Evolutionary conservation across 2,329 filamentous ascomycete species (phyloP), one percentile per base, ranked within the genome.

Genomic region (Claviceps fusiformis): DNA sequence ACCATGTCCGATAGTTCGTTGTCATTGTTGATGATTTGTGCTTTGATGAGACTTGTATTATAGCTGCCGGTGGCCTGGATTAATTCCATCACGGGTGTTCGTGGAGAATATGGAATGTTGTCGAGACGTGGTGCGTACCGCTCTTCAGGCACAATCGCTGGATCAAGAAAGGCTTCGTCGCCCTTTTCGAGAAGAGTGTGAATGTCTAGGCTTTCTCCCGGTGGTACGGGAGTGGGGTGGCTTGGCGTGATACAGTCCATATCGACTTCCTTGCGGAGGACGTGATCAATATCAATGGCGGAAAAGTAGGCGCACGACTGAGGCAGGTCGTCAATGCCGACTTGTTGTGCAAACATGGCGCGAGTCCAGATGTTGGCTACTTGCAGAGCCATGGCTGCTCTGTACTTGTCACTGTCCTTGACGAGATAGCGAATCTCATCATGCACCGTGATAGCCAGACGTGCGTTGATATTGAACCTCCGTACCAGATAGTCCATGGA

Each of bases 341-440:
- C 88, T 70, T 98, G 93, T 70, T 98, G 90, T 0, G 87, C 82
- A 68, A 98, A 98, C 87, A 98, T 96, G 59, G 91, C 91, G 52
- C 93, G 80, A 0, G 95, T 98, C 93, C 93, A 98, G 24, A 98
- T 70, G 65, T 98, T 98, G 56, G 91, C 84, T 8, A 98, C 79
- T 68, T 98, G 93, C 13, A 98, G 75, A 1, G 95, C 93, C 83
- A 98, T 87, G 11, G 92, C 92, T 2, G 87, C 84, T 45, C 87
- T 82, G 65, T 97, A 98, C 63, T 86, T 88, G 70, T 98, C 90
- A 57, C 87, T 76, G 3, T 91, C 79, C 64, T 85, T 85, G 46
- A 95, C 90, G 0, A 98, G 77, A 64, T 98, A 98, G 17, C 93
- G 81, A 59, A 98, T 97, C 70, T 98, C 95, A 64, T 98, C 95